Evolutionary conservation across 352 stramenopile species (phyloP).

Genomic region (Pythium guiyangense): DNA sequence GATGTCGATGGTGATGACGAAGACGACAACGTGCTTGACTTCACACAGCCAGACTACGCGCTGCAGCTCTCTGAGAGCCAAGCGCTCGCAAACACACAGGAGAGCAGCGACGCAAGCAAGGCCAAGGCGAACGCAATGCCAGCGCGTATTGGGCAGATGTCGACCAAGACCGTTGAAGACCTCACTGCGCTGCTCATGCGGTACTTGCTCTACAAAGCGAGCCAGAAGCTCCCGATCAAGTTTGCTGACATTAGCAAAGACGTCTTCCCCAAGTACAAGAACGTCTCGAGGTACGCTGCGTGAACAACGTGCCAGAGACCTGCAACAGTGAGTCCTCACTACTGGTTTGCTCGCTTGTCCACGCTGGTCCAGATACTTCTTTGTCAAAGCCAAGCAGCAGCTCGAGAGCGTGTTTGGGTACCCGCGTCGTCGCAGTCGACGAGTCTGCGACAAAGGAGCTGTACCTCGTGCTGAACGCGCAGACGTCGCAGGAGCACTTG

Average conservation of each 20-base stretch:
- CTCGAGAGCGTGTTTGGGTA: constrained; percentile 78
- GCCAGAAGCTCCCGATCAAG: constrained; percentile 69
- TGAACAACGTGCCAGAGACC: too few species aligned
- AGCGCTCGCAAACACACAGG: constrained; percentile 18
- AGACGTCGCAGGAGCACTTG: constrained; percentile 68
- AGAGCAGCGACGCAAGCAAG: constrained; percentile 29
- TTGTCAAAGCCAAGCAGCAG: constrained; percentile 70
- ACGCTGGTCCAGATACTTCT: constrained; percentile 43
- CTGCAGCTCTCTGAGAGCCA: constrained; percentile 43
- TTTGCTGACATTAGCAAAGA: constrained; percentile 84
- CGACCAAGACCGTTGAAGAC: constrained; percentile 62
- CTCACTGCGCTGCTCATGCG: constrained; percentile 71
- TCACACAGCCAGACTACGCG: constrained; percentile 76
- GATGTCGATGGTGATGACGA: constrained; percentile 27
- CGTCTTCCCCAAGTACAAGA: constrained; percentile 78
- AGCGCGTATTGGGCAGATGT: constrained; percentile 41
- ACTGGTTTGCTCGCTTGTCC: too few species aligned
- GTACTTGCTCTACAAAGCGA: constrained; percentile 85
- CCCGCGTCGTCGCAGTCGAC: constrained; percentile 64
- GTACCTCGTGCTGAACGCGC: constrained; percentile 76
- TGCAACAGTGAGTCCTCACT: too few species aligned
- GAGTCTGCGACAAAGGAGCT: constrained; percentile 60
- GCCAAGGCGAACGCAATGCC: constrained; percentile 28
- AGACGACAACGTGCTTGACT: constrained; percentile 55
- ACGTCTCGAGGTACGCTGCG: constrained; percentile 47